A percentile compares a stretch with the other conserved stretches of the same genome.
These are phyloP conservation scores for Acanthamoeba polyphaga DNA, from an alignment of 208 protist genomes.

Conservation along the genomic window DNA sequence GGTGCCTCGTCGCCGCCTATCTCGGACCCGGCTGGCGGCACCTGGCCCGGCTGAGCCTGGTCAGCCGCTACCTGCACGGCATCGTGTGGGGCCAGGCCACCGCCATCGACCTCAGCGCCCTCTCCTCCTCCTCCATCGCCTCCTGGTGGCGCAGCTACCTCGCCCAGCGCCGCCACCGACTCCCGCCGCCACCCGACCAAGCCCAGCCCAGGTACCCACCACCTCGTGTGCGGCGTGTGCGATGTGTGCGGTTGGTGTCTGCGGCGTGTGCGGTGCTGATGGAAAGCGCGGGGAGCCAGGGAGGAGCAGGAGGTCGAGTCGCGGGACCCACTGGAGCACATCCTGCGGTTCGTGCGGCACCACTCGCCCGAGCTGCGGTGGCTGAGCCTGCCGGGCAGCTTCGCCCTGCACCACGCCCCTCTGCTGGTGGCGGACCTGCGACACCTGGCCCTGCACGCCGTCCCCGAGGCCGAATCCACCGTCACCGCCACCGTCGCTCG, in stretches of 20 bases:
- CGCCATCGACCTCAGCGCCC: neutral
- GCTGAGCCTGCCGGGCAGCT: conserved; percentile 19
- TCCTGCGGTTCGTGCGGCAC: neutral
- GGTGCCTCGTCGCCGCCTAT: neutral
- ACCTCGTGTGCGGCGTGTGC: neutral
- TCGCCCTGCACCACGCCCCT: neutral
- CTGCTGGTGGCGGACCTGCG: neutral
- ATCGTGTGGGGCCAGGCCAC: conserved; percentile 20
- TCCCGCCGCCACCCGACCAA: neutral
- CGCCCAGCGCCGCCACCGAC: neutral
- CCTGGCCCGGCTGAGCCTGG: conserved; percentile 5
- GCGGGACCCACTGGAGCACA: conserved; percentile 43
- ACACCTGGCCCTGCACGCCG: conserved; percentile 6
- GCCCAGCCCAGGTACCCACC: neutral
- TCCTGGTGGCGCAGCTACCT: conserved; percentile 22
- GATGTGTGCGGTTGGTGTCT: neutral
- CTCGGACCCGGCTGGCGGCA: neutral
- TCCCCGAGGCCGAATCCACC: neutral
- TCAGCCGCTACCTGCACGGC: conserved; percentile 1
- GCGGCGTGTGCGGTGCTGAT: neutral
- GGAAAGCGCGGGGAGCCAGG: neutral
- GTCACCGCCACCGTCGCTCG: neutral
- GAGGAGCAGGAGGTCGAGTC: neutral
- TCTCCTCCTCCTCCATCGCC: neutral
- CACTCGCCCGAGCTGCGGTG: conserved; percentile 37